Evolutionary conservation across 257 asterid genomes (phyloP).

Genomic region (Primulina tabacum): DNA sequence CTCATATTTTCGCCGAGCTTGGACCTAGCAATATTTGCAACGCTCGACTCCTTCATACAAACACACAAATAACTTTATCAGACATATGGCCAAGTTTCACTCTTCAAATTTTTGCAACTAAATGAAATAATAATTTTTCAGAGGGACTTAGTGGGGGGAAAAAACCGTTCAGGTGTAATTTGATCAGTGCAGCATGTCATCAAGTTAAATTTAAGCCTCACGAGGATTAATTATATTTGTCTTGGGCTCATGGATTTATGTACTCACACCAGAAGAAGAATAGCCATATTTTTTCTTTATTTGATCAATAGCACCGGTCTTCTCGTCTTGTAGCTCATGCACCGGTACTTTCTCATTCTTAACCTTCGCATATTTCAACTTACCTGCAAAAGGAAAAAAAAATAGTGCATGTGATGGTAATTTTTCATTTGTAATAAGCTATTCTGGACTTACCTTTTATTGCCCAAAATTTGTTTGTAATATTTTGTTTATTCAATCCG

Average conservation of each 20-base stretch:
- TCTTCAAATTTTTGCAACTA: neutral
- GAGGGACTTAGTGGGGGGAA: neutral
- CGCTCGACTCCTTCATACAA: constrained; percentile 61
- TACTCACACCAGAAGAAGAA: constrained; percentile 59
- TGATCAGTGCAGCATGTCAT: neutral
- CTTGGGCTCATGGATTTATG: neutral
- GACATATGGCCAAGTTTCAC: constrained; percentile 1
- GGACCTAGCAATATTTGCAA: constrained; percentile 53
- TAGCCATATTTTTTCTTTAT: constrained; percentile 91
- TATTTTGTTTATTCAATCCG: constrained; percentile 63
- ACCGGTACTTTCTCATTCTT: constrained; percentile 57
- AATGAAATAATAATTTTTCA: neutral
- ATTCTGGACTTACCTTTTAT: constrained; percentile 49
- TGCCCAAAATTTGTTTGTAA: constrained; percentile 71
- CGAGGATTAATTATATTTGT: neutral
- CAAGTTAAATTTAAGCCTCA: neutral
- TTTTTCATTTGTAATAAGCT: neutral
- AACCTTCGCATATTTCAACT: constrained; percentile 46
- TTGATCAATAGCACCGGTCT: constrained; percentile 61
- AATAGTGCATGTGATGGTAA: neutral
- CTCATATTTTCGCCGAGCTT: constrained; percentile 77
- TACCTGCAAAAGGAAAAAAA: constrained; percentile 42
- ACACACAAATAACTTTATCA: neutral
- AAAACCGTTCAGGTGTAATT: neutral
- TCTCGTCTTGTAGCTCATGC: constrained; percentile 54